These are phyloP conservation scores for sorghum (Sorghum bicolor) DNA, from an alignment of 176 grass and related monocot genomes.

Conservation along the genomic window Sorghum_bicolor_NCBIv3 NC_012870.2:13343501-13344000, in stretches of 20 bases:
- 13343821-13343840: neutral
- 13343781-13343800: conserved; percentile 62
- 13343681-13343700: neutral
- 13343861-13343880: neutral
- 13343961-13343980: conserved; percentile 90
- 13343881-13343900: neutral
- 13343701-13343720: neutral
- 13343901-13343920: conserved; percentile 91
- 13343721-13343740: neutral
- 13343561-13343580: no score
- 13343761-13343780: neutral
- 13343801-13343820: neutral
- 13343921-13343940: conserved; percentile 99
- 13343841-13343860: neutral
- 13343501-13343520: no score
- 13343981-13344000: conserved; percentile 92
- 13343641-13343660: neutral
- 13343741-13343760: conserved; percentile 5
- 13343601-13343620: neutral
- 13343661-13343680: neutral
- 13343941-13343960: conserved; percentile 97
- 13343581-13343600: no score
- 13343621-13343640: neutral
- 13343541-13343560: no score
- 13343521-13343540: no score